phyloP scores from a whole-genome alignment of 345 rosid species.

The Alliaria petiolata region DNA sequence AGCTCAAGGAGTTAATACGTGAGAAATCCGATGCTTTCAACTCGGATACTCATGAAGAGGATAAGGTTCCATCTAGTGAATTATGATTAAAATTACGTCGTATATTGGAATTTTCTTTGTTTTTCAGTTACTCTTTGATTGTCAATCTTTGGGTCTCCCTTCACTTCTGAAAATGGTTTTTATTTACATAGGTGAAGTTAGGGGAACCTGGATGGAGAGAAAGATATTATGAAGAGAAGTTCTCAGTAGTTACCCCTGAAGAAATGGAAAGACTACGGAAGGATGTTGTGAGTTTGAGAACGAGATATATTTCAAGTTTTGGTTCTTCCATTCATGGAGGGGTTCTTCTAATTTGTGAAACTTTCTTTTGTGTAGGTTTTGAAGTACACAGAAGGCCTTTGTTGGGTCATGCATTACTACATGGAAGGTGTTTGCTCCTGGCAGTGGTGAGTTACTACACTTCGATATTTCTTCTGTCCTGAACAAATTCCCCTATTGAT shows the following conservation, averaged over 20 bases:
- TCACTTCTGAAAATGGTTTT: constrained; percentile 5
- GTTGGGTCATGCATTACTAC: constrained; percentile 99
- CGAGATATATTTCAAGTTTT: background rate
- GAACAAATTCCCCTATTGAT: background rate
- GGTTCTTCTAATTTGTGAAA: constrained; percentile 12
- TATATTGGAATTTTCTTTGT: background rate
- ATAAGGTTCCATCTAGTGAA: constrained; percentile 54
- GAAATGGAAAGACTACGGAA: constrained; percentile 73
- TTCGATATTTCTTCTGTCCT: background rate
- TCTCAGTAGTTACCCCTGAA: constrained; percentile 54
- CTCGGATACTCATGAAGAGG: constrained; percentile 62
- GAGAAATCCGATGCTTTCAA: constrained; percentile 82
- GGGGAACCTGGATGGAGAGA: constrained; percentile 98
- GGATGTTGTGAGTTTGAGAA: constrained; percentile 75
- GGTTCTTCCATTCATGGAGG: background rate
- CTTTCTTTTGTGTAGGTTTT: constrained; percentile 50
- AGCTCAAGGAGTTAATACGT: constrained; percentile 71
- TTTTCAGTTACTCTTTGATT: background rate
- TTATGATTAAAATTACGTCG: background rate
- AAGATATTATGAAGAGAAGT: constrained; percentile 92
- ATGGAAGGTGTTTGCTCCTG: constrained; percentile 99
- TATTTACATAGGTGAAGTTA: constrained; percentile 59
- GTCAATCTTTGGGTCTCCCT: background rate
- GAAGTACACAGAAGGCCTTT: constrained; percentile 86
- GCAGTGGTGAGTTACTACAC: constrained; percentile 70